A percentile compares a stretch with the other conserved stretches of the same genome.
These are phyloP conservation scores for Trichoderma harzianum DNA, from an alignment of 2,329 filamentous ascomycete genomes.

Conservation along the genomic window DNA sequence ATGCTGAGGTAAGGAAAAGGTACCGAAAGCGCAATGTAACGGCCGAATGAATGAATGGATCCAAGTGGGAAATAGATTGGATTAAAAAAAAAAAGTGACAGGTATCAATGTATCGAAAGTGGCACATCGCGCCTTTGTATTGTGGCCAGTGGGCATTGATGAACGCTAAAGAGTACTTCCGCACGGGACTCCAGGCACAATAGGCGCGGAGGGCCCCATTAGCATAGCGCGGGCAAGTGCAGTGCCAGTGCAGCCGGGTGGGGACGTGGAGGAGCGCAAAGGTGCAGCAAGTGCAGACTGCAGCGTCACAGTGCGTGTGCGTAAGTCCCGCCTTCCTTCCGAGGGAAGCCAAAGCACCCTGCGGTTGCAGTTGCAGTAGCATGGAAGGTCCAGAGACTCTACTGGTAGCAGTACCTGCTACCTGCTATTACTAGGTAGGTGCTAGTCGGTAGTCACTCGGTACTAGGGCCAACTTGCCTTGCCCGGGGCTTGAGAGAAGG, in stretches of 20 bases:
- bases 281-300: neutral
- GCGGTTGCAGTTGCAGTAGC: neutral
- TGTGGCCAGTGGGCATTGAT: neutral
- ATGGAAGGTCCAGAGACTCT: neutral
- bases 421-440: too few relatives aligned
- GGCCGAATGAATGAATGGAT: neutral
- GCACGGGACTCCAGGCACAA: constrained; percentile 1
- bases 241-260: neutral
- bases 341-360: neutral
- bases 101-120: neutral
- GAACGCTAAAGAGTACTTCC: neutral
- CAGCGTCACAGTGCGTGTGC: constrained; percentile 9
- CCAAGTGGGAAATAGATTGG: neutral
- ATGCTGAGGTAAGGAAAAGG: neutral
- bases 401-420: neutral
- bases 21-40: neutral
- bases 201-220: neutral
- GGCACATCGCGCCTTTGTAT: neutral
- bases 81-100: neutral
- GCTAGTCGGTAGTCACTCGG: neutral
- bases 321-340: constrained; percentile 3
- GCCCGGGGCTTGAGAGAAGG: neutral
- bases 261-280: neutral
- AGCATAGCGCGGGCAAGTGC: neutral
- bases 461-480: neutral